Evolutionary conservation across 495 filamentous ascomycete species (phyloP), one percentile per base, ranked within the genome.

Genomic region (Neurospora sp.): DNA sequence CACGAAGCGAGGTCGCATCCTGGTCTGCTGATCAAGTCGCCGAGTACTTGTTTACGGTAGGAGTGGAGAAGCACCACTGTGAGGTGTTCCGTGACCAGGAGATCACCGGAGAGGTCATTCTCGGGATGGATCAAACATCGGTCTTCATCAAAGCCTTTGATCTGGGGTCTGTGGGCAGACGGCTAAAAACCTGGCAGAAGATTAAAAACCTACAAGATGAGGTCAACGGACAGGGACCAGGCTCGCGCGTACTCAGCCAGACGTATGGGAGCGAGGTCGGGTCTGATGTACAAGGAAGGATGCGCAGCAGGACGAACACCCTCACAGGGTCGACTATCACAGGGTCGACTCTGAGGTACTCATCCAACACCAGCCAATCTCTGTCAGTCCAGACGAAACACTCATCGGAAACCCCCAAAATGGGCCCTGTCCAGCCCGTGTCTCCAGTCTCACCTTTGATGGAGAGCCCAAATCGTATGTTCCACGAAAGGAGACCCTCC

Each of bases 51-150:
- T 93, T 94, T 73, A 89, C 89, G 31, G 81, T 88, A 12, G 94
- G 92, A 18, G 90, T 98, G 22, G 94, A 98, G 76, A 85, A 88
- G 53, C 88, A 87, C 70, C 94, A 97, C 74, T 98, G 96, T 80
- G 91, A 95, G 59, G 91, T 98, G 11, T 99, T 99, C 76, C 87
- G 91, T 75, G 94, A 98, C 76, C 94, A 99, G 83, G 96, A 99
- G 81, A 97, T 99, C 71, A 89, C 92, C 14, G 96, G 96, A 42
- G 93, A 98, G 74, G 94, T 98, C 14, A 82, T 99, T 18, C 83
- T 99, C 69, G 93, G 93, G 27, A 96, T 99, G 94, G 91, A 97
- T 74, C 96, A 98, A 80, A 89, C 92, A 37, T 94, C 94, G 40
- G 81, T 98, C 3, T 94, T 97, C 79, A 89, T 98, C 82, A 97